Percentiles rank a stretch among this genome's conserved stretches.
Conservation (phyloP, 2,329 filamentous ascomycete genomes). For the Aspergillus tubingensis region DNA sequence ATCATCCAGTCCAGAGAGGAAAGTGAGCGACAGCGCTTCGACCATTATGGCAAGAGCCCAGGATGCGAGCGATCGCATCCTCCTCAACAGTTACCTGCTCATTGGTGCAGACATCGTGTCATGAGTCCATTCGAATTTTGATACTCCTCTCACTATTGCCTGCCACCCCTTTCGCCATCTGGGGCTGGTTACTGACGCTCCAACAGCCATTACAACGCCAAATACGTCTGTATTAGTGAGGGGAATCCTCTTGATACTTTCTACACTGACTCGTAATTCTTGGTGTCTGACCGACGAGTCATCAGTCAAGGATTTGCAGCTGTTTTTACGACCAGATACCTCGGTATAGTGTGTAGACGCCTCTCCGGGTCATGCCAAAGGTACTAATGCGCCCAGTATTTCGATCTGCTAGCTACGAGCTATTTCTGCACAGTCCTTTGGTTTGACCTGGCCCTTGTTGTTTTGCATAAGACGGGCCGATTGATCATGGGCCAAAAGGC, state of each 20-base stretch:
- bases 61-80: slow-evolving; percentile 31
- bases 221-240: not conserved
- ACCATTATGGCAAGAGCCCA: slow-evolving; percentile 31
- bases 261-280: not conserved
- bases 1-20: slow-evolving; percentile 24
- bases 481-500: not conserved
- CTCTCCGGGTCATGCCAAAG: too few species aligned
- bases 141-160: slow-evolving; percentile 7
- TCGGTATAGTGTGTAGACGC: too few species aligned
- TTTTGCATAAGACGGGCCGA: not conserved
- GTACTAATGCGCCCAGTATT: not conserved
- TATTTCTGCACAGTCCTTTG: not conserved
- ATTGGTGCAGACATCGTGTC: not conserved
- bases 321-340: not conserved
- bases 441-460: not conserved
- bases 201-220: not conserved
- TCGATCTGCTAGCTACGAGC: not conserved
- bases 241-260: not conserved
- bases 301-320: too few species aligned
- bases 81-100: slow-evolving; percentile 9
- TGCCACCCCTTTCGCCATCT: not conserved
- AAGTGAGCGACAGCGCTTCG: slow-evolving; percentile 26
- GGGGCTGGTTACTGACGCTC: slow-evolving; percentile 1
- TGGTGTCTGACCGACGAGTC: not conserved
- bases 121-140: slow-evolving; percentile 8